Evolutionary conservation across 352 stramenopile genomes (phyloP).

Genomic region (Phytophthora podocarpi): DNA sequence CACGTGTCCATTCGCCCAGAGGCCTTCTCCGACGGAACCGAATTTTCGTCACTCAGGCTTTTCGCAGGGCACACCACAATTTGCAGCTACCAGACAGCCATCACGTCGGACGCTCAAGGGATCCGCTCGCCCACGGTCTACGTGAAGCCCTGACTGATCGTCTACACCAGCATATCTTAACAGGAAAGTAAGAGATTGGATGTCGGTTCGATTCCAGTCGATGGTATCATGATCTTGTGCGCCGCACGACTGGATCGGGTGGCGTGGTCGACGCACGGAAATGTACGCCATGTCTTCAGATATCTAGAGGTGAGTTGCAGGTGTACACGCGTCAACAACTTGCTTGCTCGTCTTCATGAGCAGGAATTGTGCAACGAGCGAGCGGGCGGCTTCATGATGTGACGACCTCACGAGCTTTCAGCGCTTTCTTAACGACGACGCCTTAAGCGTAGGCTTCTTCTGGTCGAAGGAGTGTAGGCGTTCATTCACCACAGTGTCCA

Average conservation of each 20-base stretch:
- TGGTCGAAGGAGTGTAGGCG: not conserved
- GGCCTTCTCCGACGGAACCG: too few relatives aligned
- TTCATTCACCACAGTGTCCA: not conserved
- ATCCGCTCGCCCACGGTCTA: too few relatives aligned
- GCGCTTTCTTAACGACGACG: conserved; percentile 8
- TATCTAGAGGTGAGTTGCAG: not conserved
- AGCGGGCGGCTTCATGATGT: not conserved
- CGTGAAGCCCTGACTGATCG: too few relatives aligned
- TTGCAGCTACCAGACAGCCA: too few relatives aligned
- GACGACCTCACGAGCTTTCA: not conserved
- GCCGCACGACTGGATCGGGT: too few relatives aligned
- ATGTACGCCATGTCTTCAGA: not conserved
- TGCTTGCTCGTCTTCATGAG: too few relatives aligned
- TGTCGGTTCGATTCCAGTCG: not conserved
- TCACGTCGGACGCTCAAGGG: too few relatives aligned
- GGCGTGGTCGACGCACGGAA: too few relatives aligned
- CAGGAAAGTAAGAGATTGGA: not conserved
- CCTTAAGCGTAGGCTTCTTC: not conserved
- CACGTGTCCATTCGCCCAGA: too few relatives aligned
- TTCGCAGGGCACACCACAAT: too few relatives aligned
- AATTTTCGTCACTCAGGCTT: too few relatives aligned
- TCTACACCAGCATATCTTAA: not conserved
- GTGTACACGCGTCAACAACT: not conserved
- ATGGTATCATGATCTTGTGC: too few relatives aligned
- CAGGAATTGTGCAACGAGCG: not conserved